A percentile compares a stretch with the other conserved stretches of the same genome.
Evolutionary conservation across 2,329 filamentous ascomycete genomes (phyloP).

Genomic region (Lasiodiplodia theobromae): DNA sequence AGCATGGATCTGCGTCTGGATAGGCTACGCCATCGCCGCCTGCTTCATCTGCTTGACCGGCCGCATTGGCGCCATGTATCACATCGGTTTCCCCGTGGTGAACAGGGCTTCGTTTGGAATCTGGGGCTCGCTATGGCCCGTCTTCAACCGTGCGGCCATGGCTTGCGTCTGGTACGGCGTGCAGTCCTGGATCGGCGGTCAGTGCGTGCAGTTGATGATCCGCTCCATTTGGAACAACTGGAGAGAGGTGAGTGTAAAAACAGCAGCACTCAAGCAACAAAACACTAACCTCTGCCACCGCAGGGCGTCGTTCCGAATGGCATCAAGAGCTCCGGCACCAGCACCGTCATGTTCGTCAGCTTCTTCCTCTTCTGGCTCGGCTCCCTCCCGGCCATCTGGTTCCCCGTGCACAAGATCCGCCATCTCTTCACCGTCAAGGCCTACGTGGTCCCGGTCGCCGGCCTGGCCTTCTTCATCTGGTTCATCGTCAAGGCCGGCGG

Average conservation of each 20-base stretch:
- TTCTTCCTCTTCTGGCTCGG: constrained; percentile 89
- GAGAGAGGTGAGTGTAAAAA: constrained; percentile 50
- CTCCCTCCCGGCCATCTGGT: constrained; percentile 85
- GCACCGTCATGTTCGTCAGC: constrained; percentile 76
- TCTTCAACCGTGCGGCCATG: constrained; percentile 88
- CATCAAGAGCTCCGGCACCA: constrained; percentile 73
- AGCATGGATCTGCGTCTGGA: constrained; percentile 77
- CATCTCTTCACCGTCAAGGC: constrained; percentile 93
- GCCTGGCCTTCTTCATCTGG: constrained; percentile 88
- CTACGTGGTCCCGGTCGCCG: constrained; percentile 82
- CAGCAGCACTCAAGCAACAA: not conserved
- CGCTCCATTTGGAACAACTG: constrained; percentile 79
- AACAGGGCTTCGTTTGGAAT: constrained; percentile 82
- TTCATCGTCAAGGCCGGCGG: constrained; percentile 81
- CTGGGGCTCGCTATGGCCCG: constrained; percentile 87
- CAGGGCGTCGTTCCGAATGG: constrained; percentile 69
- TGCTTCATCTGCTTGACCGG: constrained; percentile 79
- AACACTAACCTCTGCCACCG: constrained; percentile 37
- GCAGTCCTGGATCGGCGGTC: constrained; percentile 79
- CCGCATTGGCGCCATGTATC: constrained; percentile 84
- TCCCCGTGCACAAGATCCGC: constrained; percentile 85
- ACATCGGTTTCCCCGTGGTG: constrained; percentile 87
- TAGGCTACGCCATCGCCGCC: constrained; percentile 81
- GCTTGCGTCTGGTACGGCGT: constrained; percentile 89
- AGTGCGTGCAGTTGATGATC: constrained; percentile 90